Percentiles rank a stretch among this genome's conserved stretches.
phyloP scores from a whole-genome alignment of 306 rosid genomes.

The Castanospermum australe region DNA sequence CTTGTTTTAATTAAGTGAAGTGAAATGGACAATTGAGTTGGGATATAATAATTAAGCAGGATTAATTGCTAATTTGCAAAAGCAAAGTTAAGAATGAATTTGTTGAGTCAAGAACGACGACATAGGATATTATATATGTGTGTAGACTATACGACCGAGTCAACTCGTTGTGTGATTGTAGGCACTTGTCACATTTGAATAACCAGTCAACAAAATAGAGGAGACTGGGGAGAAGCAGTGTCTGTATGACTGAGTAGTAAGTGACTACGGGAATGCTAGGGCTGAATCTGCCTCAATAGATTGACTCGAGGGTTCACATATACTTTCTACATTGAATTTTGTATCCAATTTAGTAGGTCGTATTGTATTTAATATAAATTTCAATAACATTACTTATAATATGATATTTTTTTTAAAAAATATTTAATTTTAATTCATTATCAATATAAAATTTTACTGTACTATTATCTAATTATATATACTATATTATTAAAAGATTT shows the following conservation, averaged over 20 bases:
- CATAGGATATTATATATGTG: background rate
- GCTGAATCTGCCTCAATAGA: background rate
- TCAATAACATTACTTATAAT: too few species aligned
- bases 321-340: background rate
- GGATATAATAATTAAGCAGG: background rate
- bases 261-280: background rate
- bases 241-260: background rate
- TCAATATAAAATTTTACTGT: too few species aligned
- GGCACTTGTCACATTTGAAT: conserved; percentile 1
- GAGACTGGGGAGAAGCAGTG: background rate
- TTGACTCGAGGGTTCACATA: background rate
- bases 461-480: too few species aligned
- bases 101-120: background rate
- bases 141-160: background rate
- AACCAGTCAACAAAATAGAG: background rate
- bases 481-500: too few species aligned
- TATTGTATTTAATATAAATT: too few species aligned
- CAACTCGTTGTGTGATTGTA: background rate
- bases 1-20: too few species aligned
- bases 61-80: background rate
- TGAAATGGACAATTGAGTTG: too few species aligned
- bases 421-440: too few species aligned
- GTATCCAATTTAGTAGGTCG: too few species aligned
- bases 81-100: background rate
- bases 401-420: too few species aligned